Evolutionary conservation across 768 basidiomycete genomes (phyloP), one percentile per base, ranked within the genome.

Genomic region (Leucogyrophana mollusca): DNA sequence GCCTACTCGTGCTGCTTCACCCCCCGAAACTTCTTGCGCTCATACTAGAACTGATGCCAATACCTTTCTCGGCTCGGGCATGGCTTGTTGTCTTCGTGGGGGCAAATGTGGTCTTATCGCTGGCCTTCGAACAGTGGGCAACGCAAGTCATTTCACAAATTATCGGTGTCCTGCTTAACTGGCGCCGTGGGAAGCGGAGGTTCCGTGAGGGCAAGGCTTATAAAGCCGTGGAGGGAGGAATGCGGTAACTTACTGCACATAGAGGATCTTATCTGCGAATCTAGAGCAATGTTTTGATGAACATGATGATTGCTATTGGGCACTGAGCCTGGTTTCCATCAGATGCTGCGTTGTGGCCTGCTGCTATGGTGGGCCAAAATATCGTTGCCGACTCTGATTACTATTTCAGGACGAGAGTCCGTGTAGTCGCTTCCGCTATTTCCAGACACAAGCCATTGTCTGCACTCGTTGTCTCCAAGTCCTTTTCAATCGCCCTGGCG

Each of bases 201-300:
- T 71, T 70, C 39, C 71, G 72, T 37, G 81, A 81, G 11, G 86
- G 85, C 4, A 92, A 92, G 62, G 67, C 77, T 40, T 98, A 98
- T 76, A 94, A 94, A 68, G 73, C 78, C 8, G 82, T 98, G 2
- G 90, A 92, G 56, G 81, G 83, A 17, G 83, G 80, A 25, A 81
- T 85, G 82, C 66, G 67, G 41, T 64, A 58, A 57, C 23, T 51
- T 39, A 51, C 22, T 22, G 22, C n/a, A n/a, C n/a, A n/a, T 41
- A 22, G 22, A 41, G 24, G 20, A 30, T 30, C 27, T 30, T 13
- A 13, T 30, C 20, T 42, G 45, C 16, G 33, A 43, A 21, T 16
- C 20, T 45, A 23, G 10, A 35, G 20, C 14, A 21, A 17, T 25
- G 32, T 47, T 17, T 41, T 22, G 25, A 30, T 43, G 23, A 20